Conservation (phyloP, 2,329 filamentous ascomycete species). For the Neonectria sp. region DNA sequence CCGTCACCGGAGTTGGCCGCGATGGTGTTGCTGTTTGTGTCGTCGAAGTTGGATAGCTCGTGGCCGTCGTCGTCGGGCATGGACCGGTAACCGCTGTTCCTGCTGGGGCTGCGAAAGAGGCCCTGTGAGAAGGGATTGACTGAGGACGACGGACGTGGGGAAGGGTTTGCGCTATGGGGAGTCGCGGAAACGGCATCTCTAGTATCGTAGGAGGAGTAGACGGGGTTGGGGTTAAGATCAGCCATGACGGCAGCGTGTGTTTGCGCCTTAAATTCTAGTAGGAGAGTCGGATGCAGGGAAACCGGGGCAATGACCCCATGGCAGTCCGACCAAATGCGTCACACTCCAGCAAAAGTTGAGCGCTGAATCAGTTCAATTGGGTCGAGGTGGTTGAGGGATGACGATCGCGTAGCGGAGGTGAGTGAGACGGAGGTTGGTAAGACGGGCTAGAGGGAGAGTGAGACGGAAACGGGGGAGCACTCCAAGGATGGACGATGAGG, state of each 20-base stretch:
- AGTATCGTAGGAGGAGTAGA: slow-evolving; percentile 26
- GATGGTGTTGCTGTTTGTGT: slow-evolving; percentile 1
- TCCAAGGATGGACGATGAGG: neutral
- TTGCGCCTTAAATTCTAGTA: slow-evolving; percentile 10
- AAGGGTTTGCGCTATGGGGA: slow-evolving; percentile 6
- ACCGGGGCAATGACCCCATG: slow-evolving; percentile 31
- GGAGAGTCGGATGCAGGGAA: slow-evolving; percentile 15
- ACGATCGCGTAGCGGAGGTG: slow-evolving; percentile 3
- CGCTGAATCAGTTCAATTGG: slow-evolving; percentile 16
- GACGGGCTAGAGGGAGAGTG: neutral
- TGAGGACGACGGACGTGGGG: slow-evolving; percentile 13
- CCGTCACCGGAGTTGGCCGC: slow-evolving; percentile 18
- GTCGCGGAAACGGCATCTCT: slow-evolving; percentile 30
- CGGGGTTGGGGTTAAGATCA: slow-evolving; percentile 25
- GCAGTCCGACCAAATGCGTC: slow-evolving; percentile 2
- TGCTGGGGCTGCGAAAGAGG: slow-evolving; percentile 38
- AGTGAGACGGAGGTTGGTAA: slow-evolving; percentile 8
- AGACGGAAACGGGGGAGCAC: neutral
- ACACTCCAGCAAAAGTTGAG: neutral
- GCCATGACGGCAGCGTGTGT: slow-evolving; percentile 31
- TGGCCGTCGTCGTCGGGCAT: slow-evolving; percentile 39
- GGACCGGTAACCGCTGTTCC: slow-evolving; percentile 39
- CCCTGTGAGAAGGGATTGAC: slow-evolving; percentile 31
- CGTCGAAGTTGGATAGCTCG: slow-evolving; percentile 39
- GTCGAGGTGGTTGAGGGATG: neutral